A percentile compares a stretch with the other conserved stretches of the same genome.
phyloP scores from a whole-genome alignment of 768 basidiomycete genomes.

The Pisolithus tinctorius region DNA sequence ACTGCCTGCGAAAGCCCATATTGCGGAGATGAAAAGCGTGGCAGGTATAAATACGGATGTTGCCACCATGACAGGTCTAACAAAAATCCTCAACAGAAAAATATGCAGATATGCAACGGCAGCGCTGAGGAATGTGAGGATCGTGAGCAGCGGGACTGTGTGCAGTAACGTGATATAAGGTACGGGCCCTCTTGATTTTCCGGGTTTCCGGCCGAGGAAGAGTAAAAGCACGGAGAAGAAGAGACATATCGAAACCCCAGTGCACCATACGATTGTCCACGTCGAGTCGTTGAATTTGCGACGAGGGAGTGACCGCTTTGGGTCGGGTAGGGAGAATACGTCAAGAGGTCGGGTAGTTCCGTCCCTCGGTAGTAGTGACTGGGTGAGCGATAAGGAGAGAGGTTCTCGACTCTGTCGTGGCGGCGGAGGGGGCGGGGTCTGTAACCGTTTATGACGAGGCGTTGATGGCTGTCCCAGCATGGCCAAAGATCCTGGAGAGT shows the following conservation, averaged over 20 bases:
- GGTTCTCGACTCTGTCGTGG: conserved; percentile 40
- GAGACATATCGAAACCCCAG: conserved; percentile 51
- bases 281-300: conserved; percentile 69
- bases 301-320: conserved; percentile 56
- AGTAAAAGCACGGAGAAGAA: conserved; percentile 61
- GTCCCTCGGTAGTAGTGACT: conserved; percentile 73
- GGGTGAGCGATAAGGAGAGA: conserved; percentile 64
- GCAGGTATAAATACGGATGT: conserved; percentile 73
- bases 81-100: conserved; percentile 70
- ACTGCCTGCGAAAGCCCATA: conserved; percentile 80
- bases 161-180: conserved; percentile 71
- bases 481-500: conserved; percentile 28
- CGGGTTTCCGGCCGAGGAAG: conserved; percentile 46
- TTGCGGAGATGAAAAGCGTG: conserved; percentile 63
- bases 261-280: conserved; percentile 65
- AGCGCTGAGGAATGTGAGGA: conserved; percentile 67
- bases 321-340: conserved; percentile 74
- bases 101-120: conserved; percentile 68
- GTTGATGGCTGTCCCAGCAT: conserved; percentile 23
- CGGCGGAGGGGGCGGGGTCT: conserved; percentile 32
- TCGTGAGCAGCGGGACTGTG: conserved; percentile 70
- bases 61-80: conserved; percentile 74
- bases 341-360: conserved; percentile 57
- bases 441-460: conserved; percentile 28
- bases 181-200: conserved; percentile 16